A percentile compares a stretch with the other conserved stretches of the same genome.
phyloP scores from a whole-genome alignment of 1,139 yeast genomes.

The Blastobotrys niveus region DNA sequence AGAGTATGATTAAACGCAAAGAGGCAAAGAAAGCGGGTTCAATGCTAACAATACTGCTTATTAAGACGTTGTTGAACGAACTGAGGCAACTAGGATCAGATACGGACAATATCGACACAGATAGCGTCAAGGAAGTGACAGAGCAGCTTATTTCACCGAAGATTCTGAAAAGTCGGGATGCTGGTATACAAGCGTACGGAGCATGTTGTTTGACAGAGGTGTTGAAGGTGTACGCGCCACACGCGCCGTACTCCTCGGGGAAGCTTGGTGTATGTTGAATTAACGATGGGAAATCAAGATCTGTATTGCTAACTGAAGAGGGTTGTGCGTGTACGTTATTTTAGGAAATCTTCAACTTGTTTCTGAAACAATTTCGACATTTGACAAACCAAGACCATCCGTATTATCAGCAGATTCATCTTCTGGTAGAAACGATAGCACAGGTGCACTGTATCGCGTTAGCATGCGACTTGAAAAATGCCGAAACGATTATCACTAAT shows the following conservation, averaged over 20 bases:
- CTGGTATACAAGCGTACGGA: constrained; percentile 64
- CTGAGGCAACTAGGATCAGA: constrained; percentile 1
- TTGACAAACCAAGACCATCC: constrained; percentile 57
- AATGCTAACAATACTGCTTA: neutral
- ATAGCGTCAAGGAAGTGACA: constrained; percentile 43
- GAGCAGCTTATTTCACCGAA: constrained; percentile 53
- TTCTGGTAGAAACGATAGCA: constrained; percentile 62
- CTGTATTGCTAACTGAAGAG: too few species aligned
- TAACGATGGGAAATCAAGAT: too few species aligned
- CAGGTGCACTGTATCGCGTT: constrained; percentile 77
- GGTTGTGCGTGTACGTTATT: neutral
- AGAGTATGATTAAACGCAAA: constrained; percentile 2
- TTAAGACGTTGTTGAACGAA: constrained; percentile 2
- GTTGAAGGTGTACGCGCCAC: constrained; percentile 76
- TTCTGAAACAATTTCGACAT: constrained; percentile 56
- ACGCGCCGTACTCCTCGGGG: constrained; percentile 73
- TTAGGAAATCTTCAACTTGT: constrained; percentile 32
- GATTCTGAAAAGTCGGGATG: constrained; percentile 54
- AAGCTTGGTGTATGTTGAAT: constrained; percentile 46
- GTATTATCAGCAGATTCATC: constrained; percentile 59
- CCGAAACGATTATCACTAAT: constrained; percentile 48
- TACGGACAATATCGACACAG: constrained; percentile 2
- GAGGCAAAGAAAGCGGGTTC: neutral
- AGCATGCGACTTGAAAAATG: constrained; percentile 66
- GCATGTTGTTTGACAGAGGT: constrained; percentile 77